Evolutionary conservation across 345 rosid species (phyloP).

Genomic region (Durio zibethinus): DNA sequence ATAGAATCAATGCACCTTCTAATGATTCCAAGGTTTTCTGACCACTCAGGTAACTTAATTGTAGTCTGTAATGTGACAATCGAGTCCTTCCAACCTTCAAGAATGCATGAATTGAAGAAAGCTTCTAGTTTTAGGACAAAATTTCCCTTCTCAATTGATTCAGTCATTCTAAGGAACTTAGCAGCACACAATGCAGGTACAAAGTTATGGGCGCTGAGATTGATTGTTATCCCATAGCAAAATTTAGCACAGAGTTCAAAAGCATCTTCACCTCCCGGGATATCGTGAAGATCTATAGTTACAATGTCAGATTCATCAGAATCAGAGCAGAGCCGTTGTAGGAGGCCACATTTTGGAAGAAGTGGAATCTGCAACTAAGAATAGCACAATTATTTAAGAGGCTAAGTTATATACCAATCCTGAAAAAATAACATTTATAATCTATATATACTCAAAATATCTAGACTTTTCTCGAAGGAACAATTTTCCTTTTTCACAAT

Average conservation of each 20-base stretch:
- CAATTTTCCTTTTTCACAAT: background rate
- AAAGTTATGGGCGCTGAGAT: conserved; percentile 79
- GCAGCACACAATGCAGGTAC: conserved; percentile 86
- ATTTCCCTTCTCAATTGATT: conserved; percentile 76
- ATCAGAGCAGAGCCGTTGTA: conserved; percentile 57
- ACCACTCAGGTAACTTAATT: conserved; percentile 67
- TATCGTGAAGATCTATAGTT: conserved; percentile 71
- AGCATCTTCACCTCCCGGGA: conserved; percentile 94
- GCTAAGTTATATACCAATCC: conserved; percentile 2
- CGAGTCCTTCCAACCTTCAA: conserved; percentile 98
- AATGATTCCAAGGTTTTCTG: conserved; percentile 78
- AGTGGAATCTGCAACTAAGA: conserved; percentile 71
- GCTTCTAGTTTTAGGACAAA: conserved; percentile 74
- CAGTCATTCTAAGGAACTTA: conserved; percentile 87
- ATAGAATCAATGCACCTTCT: conserved; percentile 82
- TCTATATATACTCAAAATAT: background rate
- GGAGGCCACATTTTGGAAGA: conserved; percentile 83
- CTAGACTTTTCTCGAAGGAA: background rate
- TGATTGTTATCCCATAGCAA: conserved; percentile 92
- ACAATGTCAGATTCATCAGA: conserved; percentile 40
- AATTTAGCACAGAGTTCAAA: conserved; percentile 92
- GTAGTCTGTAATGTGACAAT: conserved; percentile 67
- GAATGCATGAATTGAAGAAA: conserved; percentile 85
- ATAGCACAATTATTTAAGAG: conserved; percentile 24
- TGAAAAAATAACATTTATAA: background rate